Conservation (phyloP, 2,329 filamentous ascomycete species). For the Ramichloridium luteum region DNA sequence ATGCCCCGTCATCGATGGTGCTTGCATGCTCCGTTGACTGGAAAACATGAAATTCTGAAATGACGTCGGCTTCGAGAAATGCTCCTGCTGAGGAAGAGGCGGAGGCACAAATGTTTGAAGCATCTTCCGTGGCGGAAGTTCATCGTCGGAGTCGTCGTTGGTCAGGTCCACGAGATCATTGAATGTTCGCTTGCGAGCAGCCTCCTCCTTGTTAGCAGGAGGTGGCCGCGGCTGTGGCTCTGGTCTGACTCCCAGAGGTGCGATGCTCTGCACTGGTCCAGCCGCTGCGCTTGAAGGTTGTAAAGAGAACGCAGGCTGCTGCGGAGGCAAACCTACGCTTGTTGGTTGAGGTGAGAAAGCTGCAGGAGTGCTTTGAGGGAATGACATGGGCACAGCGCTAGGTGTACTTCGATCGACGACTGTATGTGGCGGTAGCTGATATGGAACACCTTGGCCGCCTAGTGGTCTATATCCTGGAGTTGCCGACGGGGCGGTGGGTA, state of each 20-base stretch:
- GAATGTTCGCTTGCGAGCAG: constrained; percentile 43
- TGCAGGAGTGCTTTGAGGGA: background rate
- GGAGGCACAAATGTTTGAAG: constrained; percentile 12
- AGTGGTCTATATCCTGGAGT: background rate
- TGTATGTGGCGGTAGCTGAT: too few species aligned
- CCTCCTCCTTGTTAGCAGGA: constrained; percentile 40
- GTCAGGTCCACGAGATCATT: constrained; percentile 44
- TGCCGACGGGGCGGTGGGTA: background rate
- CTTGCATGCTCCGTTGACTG: constrained; percentile 1
- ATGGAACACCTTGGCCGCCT: background rate
- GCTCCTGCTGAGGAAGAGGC: constrained; percentile 4
- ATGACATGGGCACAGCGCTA: background rate
- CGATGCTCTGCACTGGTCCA: background rate
- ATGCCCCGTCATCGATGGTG: background rate
- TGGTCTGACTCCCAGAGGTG: constrained; percentile 14
- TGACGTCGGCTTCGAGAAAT: constrained; percentile 10
- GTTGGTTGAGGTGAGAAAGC: background rate
- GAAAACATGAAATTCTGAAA: constrained; percentile 10
- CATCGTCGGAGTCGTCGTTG: constrained; percentile 31
- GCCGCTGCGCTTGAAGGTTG: background rate
- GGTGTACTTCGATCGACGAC: background rate
- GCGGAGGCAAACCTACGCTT: background rate
- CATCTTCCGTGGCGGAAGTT: constrained; percentile 31
- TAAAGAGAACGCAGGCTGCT: background rate
- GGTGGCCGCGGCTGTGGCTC: constrained; percentile 14